Evolutionary conservation across 148 eudicot species (phyloP).

Genomic region (Persicaria maculosa): DNA sequence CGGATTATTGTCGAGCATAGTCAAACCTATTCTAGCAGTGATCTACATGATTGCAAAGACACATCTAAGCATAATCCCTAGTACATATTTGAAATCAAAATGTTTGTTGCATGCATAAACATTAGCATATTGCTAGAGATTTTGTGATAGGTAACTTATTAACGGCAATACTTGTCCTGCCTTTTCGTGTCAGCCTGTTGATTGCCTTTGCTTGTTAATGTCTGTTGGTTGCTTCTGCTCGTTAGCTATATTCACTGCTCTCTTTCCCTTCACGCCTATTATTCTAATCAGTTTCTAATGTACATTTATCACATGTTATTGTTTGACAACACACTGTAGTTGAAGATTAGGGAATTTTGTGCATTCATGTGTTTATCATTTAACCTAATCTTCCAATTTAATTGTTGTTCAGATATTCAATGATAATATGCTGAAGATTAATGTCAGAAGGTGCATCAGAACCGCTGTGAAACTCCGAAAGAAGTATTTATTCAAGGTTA

Average conservation of each 20-base stretch:
- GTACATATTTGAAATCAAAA: too few relatives aligned
- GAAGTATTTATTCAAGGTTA: conserved; percentile 88
- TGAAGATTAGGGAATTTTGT: too few relatives aligned
- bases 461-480: conserved; percentile 89
- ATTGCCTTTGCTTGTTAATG: not conserved
- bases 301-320: not conserved
- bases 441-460: conserved; percentile 78
- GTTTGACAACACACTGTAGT: not conserved
- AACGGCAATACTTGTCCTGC: not conserved
- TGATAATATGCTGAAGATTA: conserved; percentile 82
- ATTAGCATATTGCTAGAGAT: too few relatives aligned
- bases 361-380: not conserved
- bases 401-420: conserved; percentile 70
- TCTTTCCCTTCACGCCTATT: not conserved
- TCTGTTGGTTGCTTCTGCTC: not conserved
- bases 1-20: too few relatives aligned
- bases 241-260: not conserved
- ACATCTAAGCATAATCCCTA: too few relatives aligned
- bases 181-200: not conserved
- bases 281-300: not conserved
- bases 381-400: not conserved
- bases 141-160: not conserved
- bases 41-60: too few relatives aligned
- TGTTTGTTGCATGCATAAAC: too few relatives aligned
- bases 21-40: too few relatives aligned